These are phyloP conservation scores for Dryas drummondii DNA, from an alignment of 306 rosid genomes.

Conservation along the genomic window DNA sequence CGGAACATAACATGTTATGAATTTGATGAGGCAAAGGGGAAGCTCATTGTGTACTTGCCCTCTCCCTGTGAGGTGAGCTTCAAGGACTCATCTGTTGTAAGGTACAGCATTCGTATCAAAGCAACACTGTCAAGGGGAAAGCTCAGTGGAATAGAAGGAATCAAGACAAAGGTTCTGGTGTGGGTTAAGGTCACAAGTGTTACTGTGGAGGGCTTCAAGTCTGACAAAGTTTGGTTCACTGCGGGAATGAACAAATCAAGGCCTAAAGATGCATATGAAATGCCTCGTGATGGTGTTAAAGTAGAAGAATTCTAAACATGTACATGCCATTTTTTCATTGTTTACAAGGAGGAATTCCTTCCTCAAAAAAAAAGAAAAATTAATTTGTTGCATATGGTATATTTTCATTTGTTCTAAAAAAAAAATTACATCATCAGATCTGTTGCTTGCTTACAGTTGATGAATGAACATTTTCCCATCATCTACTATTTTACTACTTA, in stretches of 20 bases:
- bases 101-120: slow-evolving; percentile 47
- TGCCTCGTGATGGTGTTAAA: slow-evolving; percentile 42
- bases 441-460: no score
- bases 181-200: slow-evolving; percentile 57
- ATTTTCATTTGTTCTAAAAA: no score
- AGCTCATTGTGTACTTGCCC: slow-evolving; percentile 44
- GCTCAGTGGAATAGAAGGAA: slow-evolving; percentile 44
- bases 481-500: no score
- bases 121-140: slow-evolving; percentile 51
- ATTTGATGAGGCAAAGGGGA: slow-evolving; percentile 49
- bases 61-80: slow-evolving; percentile 56
- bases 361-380: background rate
- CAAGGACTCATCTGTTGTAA: slow-evolving; percentile 60
- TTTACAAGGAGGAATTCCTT: background rate
- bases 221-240: slow-evolving; percentile 56
- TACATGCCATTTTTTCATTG: background rate
- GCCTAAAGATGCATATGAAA: slow-evolving; percentile 50
- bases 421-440: no score
- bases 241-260: slow-evolving; percentile 49
- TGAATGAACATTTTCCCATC: no score
- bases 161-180: slow-evolving; percentile 55
- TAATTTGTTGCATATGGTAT: no score
- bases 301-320: slow-evolving; percentile 36
- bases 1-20: slow-evolving; percentile 64
- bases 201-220: slow-evolving; percentile 47